These are phyloP conservation scores for Acacia melanoxylon DNA, from an alignment of 306 rosid genomes.

Conservation along the genomic window DNA sequence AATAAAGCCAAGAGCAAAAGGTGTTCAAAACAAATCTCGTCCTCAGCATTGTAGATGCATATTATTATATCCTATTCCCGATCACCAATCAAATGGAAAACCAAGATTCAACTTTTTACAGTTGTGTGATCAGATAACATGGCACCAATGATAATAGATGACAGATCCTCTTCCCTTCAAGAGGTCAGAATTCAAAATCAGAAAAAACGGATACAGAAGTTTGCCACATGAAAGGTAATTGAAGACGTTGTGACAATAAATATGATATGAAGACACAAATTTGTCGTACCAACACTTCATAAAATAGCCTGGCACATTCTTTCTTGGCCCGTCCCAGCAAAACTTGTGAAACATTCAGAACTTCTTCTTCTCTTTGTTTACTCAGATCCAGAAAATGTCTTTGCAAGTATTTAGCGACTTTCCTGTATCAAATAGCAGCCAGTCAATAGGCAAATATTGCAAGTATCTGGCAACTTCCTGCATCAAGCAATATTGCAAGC, in stretches of 20 bases:
- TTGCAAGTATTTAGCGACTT: constrained; percentile 54
- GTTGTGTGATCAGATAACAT: constrained; percentile 11
- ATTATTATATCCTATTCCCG: background rate
- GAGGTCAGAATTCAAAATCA: background rate
- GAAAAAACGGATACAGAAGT: background rate
- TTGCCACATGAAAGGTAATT: constrained; percentile 1
- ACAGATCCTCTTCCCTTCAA: constrained; percentile 1
- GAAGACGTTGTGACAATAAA: constrained; percentile 4
- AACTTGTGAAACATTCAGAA: constrained; percentile 51
- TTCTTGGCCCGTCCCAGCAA: constrained; percentile 46
- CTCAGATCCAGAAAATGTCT: constrained; percentile 38
- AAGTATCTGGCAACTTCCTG: background rate
- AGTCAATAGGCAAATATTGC: constrained; percentile 11
- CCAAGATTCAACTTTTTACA: background rate
- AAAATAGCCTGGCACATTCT: constrained; percentile 72
- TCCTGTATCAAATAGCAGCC: constrained; percentile 47
- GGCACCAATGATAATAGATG: background rate
- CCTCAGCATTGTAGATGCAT: background rate
- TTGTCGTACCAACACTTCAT: constrained; percentile 79
- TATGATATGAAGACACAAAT: constrained; percentile 18
- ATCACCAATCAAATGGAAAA: background rate
- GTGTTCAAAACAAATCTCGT: background rate
- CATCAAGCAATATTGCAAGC: background rate
- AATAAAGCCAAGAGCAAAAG: background rate
- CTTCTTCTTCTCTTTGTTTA: constrained; percentile 34